These are phyloP conservation scores for Flaveria sonorensis DNA, from an alignment of 129 eudicot species.

Conservation along the genomic window DNA sequence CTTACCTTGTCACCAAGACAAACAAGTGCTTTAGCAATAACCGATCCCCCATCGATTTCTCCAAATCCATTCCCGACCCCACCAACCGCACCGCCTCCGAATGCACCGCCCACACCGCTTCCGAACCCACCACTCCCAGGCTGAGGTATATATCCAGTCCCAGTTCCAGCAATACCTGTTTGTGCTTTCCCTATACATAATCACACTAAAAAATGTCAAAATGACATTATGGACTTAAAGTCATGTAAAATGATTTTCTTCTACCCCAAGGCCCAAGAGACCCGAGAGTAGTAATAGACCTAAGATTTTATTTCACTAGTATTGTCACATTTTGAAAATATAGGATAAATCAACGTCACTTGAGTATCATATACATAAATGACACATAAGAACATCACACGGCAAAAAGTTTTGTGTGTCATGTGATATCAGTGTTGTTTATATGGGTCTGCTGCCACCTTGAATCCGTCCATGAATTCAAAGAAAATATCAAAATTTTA, in stretches of 20 bases:
- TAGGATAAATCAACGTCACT: not conserved
- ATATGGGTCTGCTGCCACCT: too few species aligned
- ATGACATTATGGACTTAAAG: not conserved
- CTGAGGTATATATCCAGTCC: slow-evolving; percentile 48
- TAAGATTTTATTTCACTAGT: not conserved
- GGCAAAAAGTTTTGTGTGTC: not conserved
- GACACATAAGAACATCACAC: not conserved
- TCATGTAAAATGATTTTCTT: not conserved
- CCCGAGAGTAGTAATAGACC: not conserved
- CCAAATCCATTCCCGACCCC: slow-evolving; percentile 27
- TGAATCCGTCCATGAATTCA: too few species aligned
- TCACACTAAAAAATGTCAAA: too few species aligned
- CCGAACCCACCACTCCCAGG: slow-evolving; percentile 42
- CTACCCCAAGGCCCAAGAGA: not conserved
- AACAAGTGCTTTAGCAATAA: slow-evolving; percentile 56
- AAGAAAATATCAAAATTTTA: not conserved
- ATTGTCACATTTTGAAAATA: not conserved
- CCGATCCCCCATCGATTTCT: slow-evolving; percentile 39
- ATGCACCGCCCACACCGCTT: not conserved
- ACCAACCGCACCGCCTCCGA: slow-evolving; percentile 16
- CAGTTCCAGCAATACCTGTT: slow-evolving; percentile 40
- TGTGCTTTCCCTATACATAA: slow-evolving; percentile 43
- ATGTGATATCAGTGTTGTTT: too few species aligned
- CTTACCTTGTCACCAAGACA: slow-evolving; percentile 69
- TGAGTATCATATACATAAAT: not conserved